Conservation (phyloP, 1,284 basidiomycete genomes). For the Rhodotorula sp. region DNA sequence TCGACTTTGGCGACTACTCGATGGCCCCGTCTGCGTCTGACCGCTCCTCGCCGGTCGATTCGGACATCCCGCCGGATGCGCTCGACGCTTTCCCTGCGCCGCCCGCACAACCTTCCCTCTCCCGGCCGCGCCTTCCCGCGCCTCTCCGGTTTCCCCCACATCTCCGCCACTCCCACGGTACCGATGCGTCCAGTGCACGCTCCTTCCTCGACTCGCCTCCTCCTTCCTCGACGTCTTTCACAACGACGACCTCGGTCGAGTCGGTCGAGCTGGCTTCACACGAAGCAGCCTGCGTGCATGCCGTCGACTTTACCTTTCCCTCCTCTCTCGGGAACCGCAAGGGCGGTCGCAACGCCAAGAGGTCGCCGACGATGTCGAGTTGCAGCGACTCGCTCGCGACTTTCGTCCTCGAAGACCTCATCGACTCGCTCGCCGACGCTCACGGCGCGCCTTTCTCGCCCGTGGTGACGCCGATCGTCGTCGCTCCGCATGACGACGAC, state of each 20-base stretch:
- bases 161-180: background rate
- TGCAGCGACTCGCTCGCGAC: conserved; percentile 3
- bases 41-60: background rate
- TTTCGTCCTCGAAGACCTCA: conserved; percentile 5
- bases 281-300: too few species aligned
- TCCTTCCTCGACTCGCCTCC: too few species aligned
- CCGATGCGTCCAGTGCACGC: too few species aligned
- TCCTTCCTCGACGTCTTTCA: too few species aligned
- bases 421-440: conserved; percentile 4
- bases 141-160: background rate
- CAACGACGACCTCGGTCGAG: too few species aligned
- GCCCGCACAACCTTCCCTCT: background rate
- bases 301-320: background rate
- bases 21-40: too few species aligned
- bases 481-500: background rate
- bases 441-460: background rate
- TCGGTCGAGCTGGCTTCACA: too few species aligned
- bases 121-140: background rate
- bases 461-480: background rate
- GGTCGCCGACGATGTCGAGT: background rate
- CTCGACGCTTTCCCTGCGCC: conserved; percentile 4
- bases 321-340: background rate
- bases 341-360: background rate
- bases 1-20: too few species aligned
- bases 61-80: conserved; percentile 6